Base-by-base conservation (phyloP, 305 asterid genomes). In the Andrographis paniculata region DNA sequence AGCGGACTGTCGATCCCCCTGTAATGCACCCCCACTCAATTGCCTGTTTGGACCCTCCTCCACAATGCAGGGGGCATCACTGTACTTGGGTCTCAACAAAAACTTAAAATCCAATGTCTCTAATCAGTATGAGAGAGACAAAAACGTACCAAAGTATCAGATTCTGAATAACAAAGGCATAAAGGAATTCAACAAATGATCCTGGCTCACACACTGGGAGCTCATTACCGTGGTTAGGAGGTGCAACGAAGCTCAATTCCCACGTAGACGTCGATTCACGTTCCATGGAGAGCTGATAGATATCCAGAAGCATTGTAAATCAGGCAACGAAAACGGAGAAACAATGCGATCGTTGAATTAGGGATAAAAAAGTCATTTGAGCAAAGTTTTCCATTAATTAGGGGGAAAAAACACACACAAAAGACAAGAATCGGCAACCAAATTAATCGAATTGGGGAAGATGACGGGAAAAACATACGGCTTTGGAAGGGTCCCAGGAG, bases 51-150 rank as follows among this genome's bases (percentile, higher is more conserved):
- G 77, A 47, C 96, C 96, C 68, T 92, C 94, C 84, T 87, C 99
- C 77, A 87, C 82, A 48, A 81, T 31, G 67, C 74, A 84, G 2
- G 91, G 83, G 24, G 39, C 59, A 53, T 46, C 65, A 28, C 73
- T 46, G 51, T 75, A 30, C 67, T 79, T 84, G 17, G 96, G 87
- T 63, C 84, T 87, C 84, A 92, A 70, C 56, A 92, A 66, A 57
- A 92, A 92, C 80, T 80, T 92, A 55, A 92, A 92, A 69, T 92
- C 95, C 95, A 92, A 55, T 10, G 86, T 84, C 79, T 92, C 99
- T 92, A n/a, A n/a, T n/a, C n/a, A n/a, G n/a, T n/a, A n/a, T n/a
- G n/a, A n/a, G n/a, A n/a, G n/a, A n/a, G n/a, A n/a, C n/a, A n/a
- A n/a, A n/a, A n/a, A n/a, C n/a, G n/a, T n/a, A n/a, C n/a, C n/a